Base-by-base conservation (phyloP, 2,329 filamentous ascomycete genomes). In the Malbranchea zuffiana region DNA sequence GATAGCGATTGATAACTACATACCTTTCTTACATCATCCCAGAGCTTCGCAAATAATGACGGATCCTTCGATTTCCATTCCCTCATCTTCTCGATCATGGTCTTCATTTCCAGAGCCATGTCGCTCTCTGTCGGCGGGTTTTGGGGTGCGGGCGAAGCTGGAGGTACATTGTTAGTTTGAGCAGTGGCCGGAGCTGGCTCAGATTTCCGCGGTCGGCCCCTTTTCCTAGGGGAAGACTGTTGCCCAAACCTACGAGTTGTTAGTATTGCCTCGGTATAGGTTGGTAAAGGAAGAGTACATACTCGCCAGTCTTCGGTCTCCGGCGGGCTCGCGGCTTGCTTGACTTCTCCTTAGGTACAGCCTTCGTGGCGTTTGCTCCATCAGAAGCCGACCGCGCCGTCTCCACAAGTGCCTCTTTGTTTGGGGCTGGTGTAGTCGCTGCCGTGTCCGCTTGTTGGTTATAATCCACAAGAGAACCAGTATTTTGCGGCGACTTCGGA, bases 21-120 rank as follows among this genome's bases (percentile, higher is more conserved):
- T 40, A 44, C 66, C 50, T 60, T 74, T 62, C 58, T 72, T 56
- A 64, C 50, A 43, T 56, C 54, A 38, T 74, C 70, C 71, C 71
- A 74, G 6, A 76, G 62, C 45, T 63, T 64, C 16, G 69, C 66
- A 34, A 76, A 66, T 39, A 73, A 58, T 7, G 57, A 54, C 3
- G 73, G 73, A 45, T 76, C 69, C 47, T 68, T 67, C 17, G 56
- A 55, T 41, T 74, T 72, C 41, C 72, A 66, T 42, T 74, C 65
- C 25, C 70, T 61, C 69, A 76, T 74, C 46, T 69, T 72, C 23
- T 69, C 63, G 53, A 75, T 69, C 62, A 74, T 67, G 2, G 59
- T 57, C 39, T 67, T 64, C 53, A 74, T 71, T 46, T 73, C 65
- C 2, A 55, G 52, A 42, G 69, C 70, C 33, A 71, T 62, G 15